Percentiles rank a stretch among this genome's conserved stretches.
phyloP scores from a whole-genome alignment of 176 grass and related monocot species.

The Pontederia paniculata region DNA sequence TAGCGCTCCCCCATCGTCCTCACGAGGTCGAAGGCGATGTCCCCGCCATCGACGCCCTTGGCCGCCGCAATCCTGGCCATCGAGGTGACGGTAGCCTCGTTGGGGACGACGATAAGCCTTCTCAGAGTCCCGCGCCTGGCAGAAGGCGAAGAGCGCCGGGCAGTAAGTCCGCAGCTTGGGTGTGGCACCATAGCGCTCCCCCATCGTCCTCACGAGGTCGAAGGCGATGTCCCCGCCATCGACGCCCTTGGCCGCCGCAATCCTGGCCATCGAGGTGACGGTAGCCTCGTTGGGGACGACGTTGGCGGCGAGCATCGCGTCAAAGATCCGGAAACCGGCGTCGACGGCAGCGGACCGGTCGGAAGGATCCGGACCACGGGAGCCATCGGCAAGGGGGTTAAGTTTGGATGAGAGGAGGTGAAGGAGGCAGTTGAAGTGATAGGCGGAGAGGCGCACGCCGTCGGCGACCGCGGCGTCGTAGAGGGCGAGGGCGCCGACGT shows the following conservation, averaged over 20 bases:
- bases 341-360: conserved; percentile 9
- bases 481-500: conserved; percentile 18
- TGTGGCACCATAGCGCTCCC: conserved; percentile 37
- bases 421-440: conserved; percentile 67
- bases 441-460: conserved; percentile 39
- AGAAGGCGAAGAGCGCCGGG: conserved; percentile 52
- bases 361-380: neutral
- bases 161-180: conserved; percentile 72
- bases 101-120: conserved; percentile 35
- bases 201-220: conserved; percentile 50
- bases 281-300: conserved; percentile 26
- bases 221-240: conserved; percentile 52
- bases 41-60: conserved; percentile 19
- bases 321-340: conserved; percentile 25
- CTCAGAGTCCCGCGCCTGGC: conserved; percentile 26
- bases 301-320: conserved; percentile 26
- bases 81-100: conserved; percentile 31
- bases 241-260: conserved; percentile 11
- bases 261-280: conserved; percentile 33
- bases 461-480: conserved; percentile 1
- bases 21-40: conserved; percentile 55
- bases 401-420: conserved; percentile 29
- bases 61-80: conserved; percentile 28
- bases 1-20: conserved; percentile 54
- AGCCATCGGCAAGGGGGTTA: conserved; percentile 1